These are phyloP conservation scores for Myriosclerotinia scirpicola DNA, from an alignment of 2,329 filamentous ascomycete species.

Conservation along the genomic window DNA sequence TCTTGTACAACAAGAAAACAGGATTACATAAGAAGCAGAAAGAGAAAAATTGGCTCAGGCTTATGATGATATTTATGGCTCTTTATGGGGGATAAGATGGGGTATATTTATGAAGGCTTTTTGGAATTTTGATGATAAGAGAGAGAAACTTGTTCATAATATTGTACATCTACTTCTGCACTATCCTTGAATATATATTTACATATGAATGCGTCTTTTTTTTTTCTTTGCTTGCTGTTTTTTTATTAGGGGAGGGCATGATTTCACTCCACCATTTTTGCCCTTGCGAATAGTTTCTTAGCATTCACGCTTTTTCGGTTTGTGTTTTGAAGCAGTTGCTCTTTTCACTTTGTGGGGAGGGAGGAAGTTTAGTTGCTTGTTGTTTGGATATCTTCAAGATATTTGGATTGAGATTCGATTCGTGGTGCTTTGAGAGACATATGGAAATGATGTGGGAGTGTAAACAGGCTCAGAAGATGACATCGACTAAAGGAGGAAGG, in stretches of 20 bases:
- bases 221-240: background rate
- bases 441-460: background rate
- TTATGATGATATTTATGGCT: conserved; percentile 24
- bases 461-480: background rate
- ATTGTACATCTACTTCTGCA: conserved; percentile 35
- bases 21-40: conserved; percentile 10
- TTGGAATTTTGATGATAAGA: conserved; percentile 13
- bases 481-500: background rate
- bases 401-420: background rate
- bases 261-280: background rate
- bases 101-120: conserved; percentile 7
- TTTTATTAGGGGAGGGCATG: background rate
- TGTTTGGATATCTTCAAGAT: background rate
- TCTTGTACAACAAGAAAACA: conserved; percentile 13
- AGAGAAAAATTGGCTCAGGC: conserved; percentile 17
- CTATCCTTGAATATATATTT: conserved; percentile 32
- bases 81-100: conserved; percentile 21
- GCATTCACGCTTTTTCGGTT: background rate
- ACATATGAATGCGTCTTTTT: background rate
- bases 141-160: conserved; percentile 27
- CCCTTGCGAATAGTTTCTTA: background rate
- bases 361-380: background rate
- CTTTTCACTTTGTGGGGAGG: background rate
- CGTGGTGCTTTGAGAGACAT: too few relatives aligned
- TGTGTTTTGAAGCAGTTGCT: background rate